Base-by-base conservation (phyloP, 306 rosid genomes). In the Vachellia collinsii region DNA sequence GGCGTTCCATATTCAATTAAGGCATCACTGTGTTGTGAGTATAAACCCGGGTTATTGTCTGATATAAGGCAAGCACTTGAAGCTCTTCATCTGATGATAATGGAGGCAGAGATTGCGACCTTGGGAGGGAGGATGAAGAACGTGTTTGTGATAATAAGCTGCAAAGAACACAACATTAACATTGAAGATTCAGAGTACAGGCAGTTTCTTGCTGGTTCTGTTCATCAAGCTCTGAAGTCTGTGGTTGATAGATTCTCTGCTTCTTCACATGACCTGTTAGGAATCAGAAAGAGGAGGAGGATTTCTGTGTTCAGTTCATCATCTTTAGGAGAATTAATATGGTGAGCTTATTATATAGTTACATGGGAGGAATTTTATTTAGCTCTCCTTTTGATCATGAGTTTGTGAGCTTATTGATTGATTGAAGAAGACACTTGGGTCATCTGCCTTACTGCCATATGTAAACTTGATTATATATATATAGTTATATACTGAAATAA, bases 51-150 rank as follows among this genome's bases (percentile, higher is more conserved):
- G 14, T 22, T 86, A n/a, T 77, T 92, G 38, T 84, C 90, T 64
- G 89, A 89, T 83, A 79, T 90, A 66, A 83, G 90, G 77, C 89
- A 76, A 68, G 94, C 90, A 62, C 90, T 92, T 70, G 87, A 86
- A 70, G 87, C 87, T 29, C 93, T 90, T 23, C 88, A 90, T 41
- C 78, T 92, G 78, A 87, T 89, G 72, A 87, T 89, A 78, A 79
- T 66, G 79, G 85, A 88, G 70, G 93, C 93, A 34, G 93, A 92
- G 78, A 86, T 85, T 47, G 89, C 88, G 47, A 92, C 94, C 43
- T 86, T 92, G 75, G 91, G 89, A 47, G 88, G 85, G 37, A 83
- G 97, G 77, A 92, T 92, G 94, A 86, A 87, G 79, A 92, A 92
- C 65, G 92, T 86, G 34, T 82, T 92, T 82, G 90, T 90, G 58